Evolutionary conservation across 148 eudicot genomes (phyloP), one percentile per base, ranked within the genome.

Genomic region (Rheum nobile): DNA sequence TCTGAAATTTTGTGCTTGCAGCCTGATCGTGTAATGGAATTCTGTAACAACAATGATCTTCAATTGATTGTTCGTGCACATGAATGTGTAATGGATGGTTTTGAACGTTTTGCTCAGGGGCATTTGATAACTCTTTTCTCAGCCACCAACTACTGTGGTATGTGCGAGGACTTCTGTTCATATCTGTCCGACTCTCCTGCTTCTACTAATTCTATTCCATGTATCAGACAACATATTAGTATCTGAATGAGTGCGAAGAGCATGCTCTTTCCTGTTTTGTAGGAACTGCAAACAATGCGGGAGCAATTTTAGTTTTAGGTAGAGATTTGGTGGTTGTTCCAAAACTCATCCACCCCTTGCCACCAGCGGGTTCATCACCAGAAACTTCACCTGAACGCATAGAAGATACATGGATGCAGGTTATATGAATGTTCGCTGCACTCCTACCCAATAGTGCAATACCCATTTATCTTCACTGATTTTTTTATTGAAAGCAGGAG

Each of bases 351-450:
- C 99, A 95, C 76, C 99, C 99, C 54, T 82, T 95, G 81, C 99
- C 99, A 42, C 99, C 99, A 24, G 99, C 94, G 75, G 75, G 88
- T 69, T 74, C 96, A 65, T 95, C 99, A 21, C 92, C 97, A 8
- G 97, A 91, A 81, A 81, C 91, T 19, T 95, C 99, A 21, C 97
- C 97, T 14, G 97, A 95, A 70, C 90, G 83, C 55, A 84, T 90
- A 75, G 98, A 94, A 73, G 99, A 91, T 81, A 95, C 99, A 26
- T 95, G 99, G 99, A 95, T 95, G 99, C 99, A 95, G 99, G 97
- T 94, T 57, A 28, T 12, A 76, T n/a, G 54, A 17, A 29, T 35
- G 57, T 12, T 72, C 32, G 57, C 26, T 1, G 1, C 8, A 31
- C n/a, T 28, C 8, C 21, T 55, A 26, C 14, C 31, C 8, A 11